Base-by-base conservation (phyloP, 352 stramenopile species). In the Phytophthora syringae region DNA sequence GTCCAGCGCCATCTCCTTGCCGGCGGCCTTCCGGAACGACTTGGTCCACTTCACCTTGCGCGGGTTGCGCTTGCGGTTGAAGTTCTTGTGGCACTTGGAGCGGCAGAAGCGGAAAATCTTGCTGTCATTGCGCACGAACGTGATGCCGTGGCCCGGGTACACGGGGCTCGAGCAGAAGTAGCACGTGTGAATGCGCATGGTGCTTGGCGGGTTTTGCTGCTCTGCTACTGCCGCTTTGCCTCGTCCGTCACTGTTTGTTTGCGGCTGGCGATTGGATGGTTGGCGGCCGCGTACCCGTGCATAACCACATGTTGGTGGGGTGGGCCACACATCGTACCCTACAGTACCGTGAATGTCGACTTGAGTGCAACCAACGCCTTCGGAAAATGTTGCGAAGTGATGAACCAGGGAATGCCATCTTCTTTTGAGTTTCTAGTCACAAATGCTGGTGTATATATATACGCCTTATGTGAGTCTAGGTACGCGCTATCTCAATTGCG, bases 11-110 rank as follows among this genome's bases (percentile, higher is more conserved):
- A 99, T 99, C 85, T 99, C 98, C 86, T 99, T 99, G 60, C 98
- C 98, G 7, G 95, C 89, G 13, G 94, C 80, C 79, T 98, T 98
- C 53, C 98, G 90, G 82, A 99, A 99, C 52, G 98, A 92, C 86
- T 99, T 99, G 59, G 98, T 99, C 98, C 98, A 99, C 79, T 98
- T 98, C 15, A 99, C 97, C 85, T 99, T 99, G 54, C 98, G 93
- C 42, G 98, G 98, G 84, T 99, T 99, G 74, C 98, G 92, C 86
- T 99, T 99, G 84, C 97, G 97, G 78, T 99, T 99, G 72, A 99
- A 99, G 79, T 99, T 99, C 67, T 98, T 98, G 90, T 99, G 97
- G 88, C 98, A 99, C 88, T 99, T 99, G 44, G 97, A 99, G 53
- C 98, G 93, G 76, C 98, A 99, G 84, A 99, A 99, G 52, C 96